Evolutionary conservation across 495 filamentous ascomycete species (phyloP).

Genomic region (Apodospora peruviana): DNA sequence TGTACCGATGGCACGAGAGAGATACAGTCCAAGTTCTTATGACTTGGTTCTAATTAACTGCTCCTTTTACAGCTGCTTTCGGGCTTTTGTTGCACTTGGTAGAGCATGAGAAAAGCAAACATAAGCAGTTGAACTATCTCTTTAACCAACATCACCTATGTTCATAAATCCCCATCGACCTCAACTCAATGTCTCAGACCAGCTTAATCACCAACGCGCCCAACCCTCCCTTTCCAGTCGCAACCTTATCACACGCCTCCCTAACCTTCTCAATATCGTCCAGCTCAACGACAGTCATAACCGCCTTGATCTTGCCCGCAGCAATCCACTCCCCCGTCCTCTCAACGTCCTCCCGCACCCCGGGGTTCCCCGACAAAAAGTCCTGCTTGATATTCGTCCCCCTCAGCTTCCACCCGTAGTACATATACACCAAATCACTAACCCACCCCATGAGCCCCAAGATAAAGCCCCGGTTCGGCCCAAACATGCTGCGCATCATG

Average conservation of each 20-base stretch:
- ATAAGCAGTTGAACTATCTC: too few relatives aligned
- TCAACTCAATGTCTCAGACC: too few relatives aligned
- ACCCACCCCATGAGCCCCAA: constrained; percentile 20
- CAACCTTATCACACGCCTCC: constrained; percentile 41
- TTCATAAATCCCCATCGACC: too few relatives aligned
- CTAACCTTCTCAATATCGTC: constrained; percentile 42
- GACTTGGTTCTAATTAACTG: too few relatives aligned
- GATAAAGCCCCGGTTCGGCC: too few relatives aligned
- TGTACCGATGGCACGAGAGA: too few relatives aligned
- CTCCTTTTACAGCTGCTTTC: too few relatives aligned
- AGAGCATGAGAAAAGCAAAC: too few relatives aligned
- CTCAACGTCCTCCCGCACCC: constrained; percentile 35
- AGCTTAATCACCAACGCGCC: constrained; percentile 51
- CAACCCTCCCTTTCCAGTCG: constrained; percentile 46
- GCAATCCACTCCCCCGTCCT: constrained; percentile 37
- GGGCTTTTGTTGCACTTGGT: too few relatives aligned
- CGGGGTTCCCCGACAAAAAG: constrained; percentile 32
- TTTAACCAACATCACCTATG: too few relatives aligned
- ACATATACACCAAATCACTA: constrained; percentile 32
- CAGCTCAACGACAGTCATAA: constrained; percentile 37
- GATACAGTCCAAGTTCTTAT: too few relatives aligned
- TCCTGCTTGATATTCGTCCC: constrained; percentile 34
- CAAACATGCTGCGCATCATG: constrained; percentile 29
- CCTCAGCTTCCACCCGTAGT: constrained; percentile 28
- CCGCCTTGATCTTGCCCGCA: constrained; percentile 37